Percentiles rank a stretch among this genome's conserved stretches.
These are phyloP conservation scores for Ceratocystis huliohia DNA, from an alignment of 2,329 filamentous ascomycete species.

Conservation along the genomic window DNA sequence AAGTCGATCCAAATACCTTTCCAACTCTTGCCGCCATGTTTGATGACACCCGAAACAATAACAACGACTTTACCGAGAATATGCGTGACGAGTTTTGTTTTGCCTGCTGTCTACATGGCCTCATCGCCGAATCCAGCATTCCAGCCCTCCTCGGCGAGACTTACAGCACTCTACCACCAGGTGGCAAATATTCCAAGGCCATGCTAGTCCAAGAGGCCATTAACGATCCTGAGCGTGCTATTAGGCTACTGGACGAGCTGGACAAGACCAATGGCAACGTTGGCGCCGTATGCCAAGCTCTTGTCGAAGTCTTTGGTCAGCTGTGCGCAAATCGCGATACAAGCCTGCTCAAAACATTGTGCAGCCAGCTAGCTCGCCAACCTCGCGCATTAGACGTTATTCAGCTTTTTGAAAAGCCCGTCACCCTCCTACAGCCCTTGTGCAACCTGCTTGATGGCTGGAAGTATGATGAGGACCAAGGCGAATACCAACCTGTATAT, in stretches of 20 bases:
- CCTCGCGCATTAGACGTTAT: conserved; percentile 62
- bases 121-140: conserved; percentile 69
- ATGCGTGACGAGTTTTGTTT: conserved; percentile 68
- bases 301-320: conserved; percentile 57
- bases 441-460: conserved; percentile 66
- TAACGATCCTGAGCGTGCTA: conserved; percentile 60
- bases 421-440: conserved; percentile 57
- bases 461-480: conserved; percentile 71
- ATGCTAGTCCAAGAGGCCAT: conserved; percentile 66
- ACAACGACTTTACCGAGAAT: conserved; percentile 45
- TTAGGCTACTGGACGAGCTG: conserved; percentile 65
- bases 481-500: conserved; percentile 73
- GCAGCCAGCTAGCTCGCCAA: conserved; percentile 58
- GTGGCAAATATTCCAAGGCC: conserved; percentile 65
- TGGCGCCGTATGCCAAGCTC: conserved; percentile 67
- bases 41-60: conserved; percentile 40
- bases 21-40: conserved; percentile 48
- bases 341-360: conserved; percentile 64
- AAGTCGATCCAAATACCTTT: conserved; percentile 70
- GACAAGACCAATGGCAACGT: conserved; percentile 88
- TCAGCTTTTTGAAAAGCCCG: conserved; percentile 59
- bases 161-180: conserved; percentile 61
- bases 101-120: conserved; percentile 72
- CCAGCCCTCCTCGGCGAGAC: conserved; percentile 73
- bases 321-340: conserved; percentile 64